A percentile compares a stretch with the other conserved stretches of the same genome.
Evolutionary conservation across 75 land plant genomes (phyloP).

Genomic region (Isoetes taiwanensis): DNA sequence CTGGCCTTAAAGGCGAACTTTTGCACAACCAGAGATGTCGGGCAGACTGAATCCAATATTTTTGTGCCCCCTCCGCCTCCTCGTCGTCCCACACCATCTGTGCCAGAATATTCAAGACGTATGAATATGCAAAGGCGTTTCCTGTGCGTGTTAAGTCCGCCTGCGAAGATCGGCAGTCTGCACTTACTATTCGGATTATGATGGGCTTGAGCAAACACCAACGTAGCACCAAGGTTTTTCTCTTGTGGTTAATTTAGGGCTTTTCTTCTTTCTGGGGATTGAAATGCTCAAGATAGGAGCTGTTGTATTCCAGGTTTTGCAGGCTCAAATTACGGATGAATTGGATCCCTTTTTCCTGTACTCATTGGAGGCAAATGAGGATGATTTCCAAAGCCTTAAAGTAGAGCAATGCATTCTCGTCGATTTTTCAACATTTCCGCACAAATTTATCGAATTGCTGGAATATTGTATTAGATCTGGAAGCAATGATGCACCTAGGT

Average conservation of each 20-base stretch:
- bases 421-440: constrained; percentile 33
- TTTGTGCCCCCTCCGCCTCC: too few relatives aligned
- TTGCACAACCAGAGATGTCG: too few relatives aligned
- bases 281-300: too few relatives aligned
- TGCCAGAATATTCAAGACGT: too few relatives aligned
- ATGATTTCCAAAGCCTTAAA: constrained; percentile 31
- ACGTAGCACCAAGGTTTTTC: constrained; percentile 24
- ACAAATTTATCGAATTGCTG: constrained; percentile 34
- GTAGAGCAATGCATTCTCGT: constrained; percentile 38
- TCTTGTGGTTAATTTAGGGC: background rate
- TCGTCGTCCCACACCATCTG: too few relatives aligned
- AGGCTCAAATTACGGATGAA: constrained; percentile 30
- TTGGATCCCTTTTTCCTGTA: constrained; percentile 32
- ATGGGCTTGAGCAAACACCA: constrained; percentile 30
- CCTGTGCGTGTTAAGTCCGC: too few relatives aligned
- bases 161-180: constrained; percentile 26
- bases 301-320: constrained; percentile 16
- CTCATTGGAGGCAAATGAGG: constrained; percentile 28
- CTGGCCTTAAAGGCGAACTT: too few relatives aligned
- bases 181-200: constrained; percentile 25
- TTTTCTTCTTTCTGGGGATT: too few relatives aligned
- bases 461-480: constrained; percentile 27
- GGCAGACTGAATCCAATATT: too few relatives aligned
- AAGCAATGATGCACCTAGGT: constrained; percentile 23
- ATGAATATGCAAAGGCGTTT: too few relatives aligned